Evolutionary conservation across 2,329 filamentous ascomycete species (phyloP).

Genomic region (Fusarium newnesense): DNA sequence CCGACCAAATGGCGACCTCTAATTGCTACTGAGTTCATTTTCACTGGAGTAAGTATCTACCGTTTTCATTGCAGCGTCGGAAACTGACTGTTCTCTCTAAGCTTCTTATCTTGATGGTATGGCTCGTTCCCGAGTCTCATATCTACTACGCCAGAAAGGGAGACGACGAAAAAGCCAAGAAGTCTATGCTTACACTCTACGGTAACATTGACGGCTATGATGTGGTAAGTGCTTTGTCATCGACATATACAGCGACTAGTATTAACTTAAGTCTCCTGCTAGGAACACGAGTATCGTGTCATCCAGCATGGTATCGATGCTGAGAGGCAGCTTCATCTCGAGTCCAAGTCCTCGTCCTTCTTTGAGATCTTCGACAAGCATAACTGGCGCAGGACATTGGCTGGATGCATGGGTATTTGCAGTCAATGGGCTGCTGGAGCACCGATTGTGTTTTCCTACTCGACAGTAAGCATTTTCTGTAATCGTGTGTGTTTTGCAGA

Average conservation of each 20-base stretch:
- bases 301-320: not conserved
- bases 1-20: not conserved
- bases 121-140: not conserved
- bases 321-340: not conserved
- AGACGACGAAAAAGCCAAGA: not conserved
- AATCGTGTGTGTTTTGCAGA: not conserved
- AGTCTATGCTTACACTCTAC: not conserved
- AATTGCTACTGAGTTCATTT: not conserved
- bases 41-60: not conserved
- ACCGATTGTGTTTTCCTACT: slow-evolving; percentile 13
- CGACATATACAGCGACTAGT: too few species aligned
- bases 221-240: not conserved
- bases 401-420: slow-evolving; percentile 23
- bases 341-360: slow-evolving; percentile 5
- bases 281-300: not conserved
- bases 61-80: not conserved
- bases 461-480: not conserved
- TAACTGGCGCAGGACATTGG: slow-evolving; percentile 19
- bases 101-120: not conserved
- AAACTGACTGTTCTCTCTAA: not conserved
- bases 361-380: slow-evolving; percentile 10
- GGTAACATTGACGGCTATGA: not conserved
- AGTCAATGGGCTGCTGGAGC: slow-evolving; percentile 21
- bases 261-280: rapidly evolving
- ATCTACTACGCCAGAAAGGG: not conserved